These are phyloP conservation scores for Leptomonas pyrrhocoris DNA, from an alignment of 208 protist species.

Conservation along the genomic window DNA sequence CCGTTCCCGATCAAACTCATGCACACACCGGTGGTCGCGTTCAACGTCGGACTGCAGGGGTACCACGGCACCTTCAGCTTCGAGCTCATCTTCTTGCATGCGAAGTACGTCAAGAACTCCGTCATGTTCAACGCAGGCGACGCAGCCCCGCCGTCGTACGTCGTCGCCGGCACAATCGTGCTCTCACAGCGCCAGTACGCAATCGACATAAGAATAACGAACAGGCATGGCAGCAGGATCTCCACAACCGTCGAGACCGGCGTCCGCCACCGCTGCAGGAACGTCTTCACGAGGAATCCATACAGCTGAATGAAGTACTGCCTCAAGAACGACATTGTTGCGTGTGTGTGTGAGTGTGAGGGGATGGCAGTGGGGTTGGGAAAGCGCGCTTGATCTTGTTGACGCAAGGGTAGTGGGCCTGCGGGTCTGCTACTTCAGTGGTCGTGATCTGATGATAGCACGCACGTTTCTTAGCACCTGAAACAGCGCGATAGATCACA, in stretches of 20 bases:
- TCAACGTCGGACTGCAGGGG: constrained; percentile 22
- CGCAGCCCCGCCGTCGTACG: constrained; percentile 31
- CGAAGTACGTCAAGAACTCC: constrained; percentile 23
- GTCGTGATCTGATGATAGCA: not conserved
- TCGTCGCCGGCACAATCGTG: constrained; percentile 23
- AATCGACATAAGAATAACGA: constrained; percentile 57
- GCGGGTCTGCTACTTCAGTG: not conserved
- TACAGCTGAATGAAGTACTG: constrained; percentile 62
- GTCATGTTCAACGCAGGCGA: constrained; percentile 26
- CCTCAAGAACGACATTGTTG: constrained; percentile 24
- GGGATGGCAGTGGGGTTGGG: not conserved
- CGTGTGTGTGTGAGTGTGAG: not conserved
- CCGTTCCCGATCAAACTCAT: constrained; percentile 40
- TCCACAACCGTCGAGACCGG: constrained; percentile 58
- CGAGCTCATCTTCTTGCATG: constrained; percentile 27
- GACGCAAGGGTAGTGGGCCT: not conserved
- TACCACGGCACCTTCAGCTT: constrained; percentile 21
- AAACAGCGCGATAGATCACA: not conserved
- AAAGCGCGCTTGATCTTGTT: no score
- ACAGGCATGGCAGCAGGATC: constrained; percentile 70
- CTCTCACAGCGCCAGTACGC: constrained; percentile 56
- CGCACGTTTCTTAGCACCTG: not conserved
- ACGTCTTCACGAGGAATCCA: constrained; percentile 72
- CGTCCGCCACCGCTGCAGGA: constrained; percentile 56
- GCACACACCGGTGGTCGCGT: constrained; percentile 18